Conservation (phyloP, 2,329 filamentous ascomycete genomes). For the Akanthomyces uredinophilus region DNA sequence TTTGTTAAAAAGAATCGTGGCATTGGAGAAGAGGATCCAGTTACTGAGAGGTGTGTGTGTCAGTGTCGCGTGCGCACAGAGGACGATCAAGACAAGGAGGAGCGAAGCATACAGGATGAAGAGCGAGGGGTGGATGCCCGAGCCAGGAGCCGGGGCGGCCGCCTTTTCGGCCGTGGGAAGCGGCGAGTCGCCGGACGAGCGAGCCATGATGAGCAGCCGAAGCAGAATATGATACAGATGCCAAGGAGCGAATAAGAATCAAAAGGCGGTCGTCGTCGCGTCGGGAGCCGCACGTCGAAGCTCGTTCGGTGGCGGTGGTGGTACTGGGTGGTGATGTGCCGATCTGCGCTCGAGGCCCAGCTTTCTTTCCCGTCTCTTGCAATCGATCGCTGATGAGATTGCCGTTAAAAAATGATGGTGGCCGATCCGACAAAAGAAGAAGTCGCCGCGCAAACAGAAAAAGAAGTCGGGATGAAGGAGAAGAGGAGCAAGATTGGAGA, state of each 20-base stretch:
- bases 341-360: background rate
- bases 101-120: slow-evolving; percentile 25
- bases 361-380: background rate
- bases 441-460: too few relatives aligned
- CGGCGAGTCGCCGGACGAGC: slow-evolving; percentile 4
- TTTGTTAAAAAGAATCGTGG: slow-evolving; percentile 90
- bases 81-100: background rate
- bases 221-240: background rate
- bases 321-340: background rate
- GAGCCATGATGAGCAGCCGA: background rate
- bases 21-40: slow-evolving; percentile 82
- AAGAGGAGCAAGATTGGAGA: background rate
- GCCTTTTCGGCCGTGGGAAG: slow-evolving; percentile 24
- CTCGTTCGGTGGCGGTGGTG: background rate
- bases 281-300: background rate
- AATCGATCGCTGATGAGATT: background rate
- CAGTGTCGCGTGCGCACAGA: background rate
- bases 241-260: background rate
- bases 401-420: background rate
- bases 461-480: too few relatives aligned
- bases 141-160: slow-evolving; percentile 14
- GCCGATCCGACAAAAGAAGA: background rate
- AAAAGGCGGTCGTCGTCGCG: too few relatives aligned
- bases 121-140: slow-evolving; percentile 29
- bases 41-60: slow-evolving; percentile 33